Evolutionary conservation across 2,329 filamentous ascomycete species (phyloP).

Genomic region (Zymoseptoria passerinii): DNA sequence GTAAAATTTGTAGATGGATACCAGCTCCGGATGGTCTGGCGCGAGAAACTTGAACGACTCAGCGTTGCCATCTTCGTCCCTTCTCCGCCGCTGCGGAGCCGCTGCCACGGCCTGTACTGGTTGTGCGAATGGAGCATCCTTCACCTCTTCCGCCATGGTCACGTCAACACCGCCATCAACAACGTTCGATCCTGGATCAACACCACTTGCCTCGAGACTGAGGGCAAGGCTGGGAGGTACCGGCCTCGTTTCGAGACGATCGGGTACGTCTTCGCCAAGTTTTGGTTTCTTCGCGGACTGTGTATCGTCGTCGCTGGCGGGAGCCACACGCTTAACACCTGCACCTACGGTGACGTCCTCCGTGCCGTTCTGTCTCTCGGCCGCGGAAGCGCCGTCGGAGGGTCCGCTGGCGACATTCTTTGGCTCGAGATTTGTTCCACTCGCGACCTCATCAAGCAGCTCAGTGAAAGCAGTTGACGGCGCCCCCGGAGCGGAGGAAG

Average conservation of each 20-base stretch:
- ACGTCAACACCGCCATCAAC: constrained; percentile 7
- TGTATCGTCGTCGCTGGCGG: constrained; percentile 32
- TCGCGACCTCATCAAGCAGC: constrained; percentile 35
- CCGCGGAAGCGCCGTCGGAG: constrained; percentile 6
- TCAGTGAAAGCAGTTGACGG: constrained; percentile 27
- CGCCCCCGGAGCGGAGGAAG: constrained; percentile 18
- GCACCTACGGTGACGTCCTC: constrained; percentile 8
- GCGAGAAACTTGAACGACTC: constrained; percentile 92
- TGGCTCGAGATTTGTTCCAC: constrained; percentile 16
- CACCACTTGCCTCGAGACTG: constrained; percentile 14
- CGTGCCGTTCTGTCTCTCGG: constrained; percentile 12
- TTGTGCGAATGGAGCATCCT: constrained; percentile 22
- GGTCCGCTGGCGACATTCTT: constrained; percentile 7
- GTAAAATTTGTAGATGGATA: constrained; percentile 76
- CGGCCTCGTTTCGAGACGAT: constrained; percentile 16
- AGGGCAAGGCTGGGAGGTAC: constrained; percentile 15
- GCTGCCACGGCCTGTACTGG: constrained; percentile 8
- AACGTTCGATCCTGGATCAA: constrained; percentile 6
- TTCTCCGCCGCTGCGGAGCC: constrained; percentile 9
- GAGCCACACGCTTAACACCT: constrained; percentile 34
- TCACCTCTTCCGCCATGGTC: constrained; percentile 10
- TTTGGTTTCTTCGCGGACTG: constrained; percentile 29
- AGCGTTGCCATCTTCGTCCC: constrained; percentile 52
- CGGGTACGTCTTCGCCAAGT: constrained; percentile 17
- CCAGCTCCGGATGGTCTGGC: constrained; percentile 64